Evolutionary conservation across 345 rosid species (phyloP), one percentile per base, ranked within the genome.

Genomic region (Populus alba): DNA sequence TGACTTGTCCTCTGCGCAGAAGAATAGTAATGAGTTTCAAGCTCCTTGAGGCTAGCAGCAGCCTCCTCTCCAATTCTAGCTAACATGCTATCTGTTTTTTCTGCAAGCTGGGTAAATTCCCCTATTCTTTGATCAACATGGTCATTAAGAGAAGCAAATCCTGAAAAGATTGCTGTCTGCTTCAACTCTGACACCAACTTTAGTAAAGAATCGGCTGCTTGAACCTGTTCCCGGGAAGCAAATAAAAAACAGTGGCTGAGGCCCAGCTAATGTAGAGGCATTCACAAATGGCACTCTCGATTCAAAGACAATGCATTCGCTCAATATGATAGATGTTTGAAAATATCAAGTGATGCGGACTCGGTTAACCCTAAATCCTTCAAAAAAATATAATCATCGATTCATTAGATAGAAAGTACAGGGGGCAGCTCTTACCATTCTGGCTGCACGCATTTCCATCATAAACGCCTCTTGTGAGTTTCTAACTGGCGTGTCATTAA

Each of bases 361-460:
- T n/a, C 49, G 20, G 9, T 18, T 53, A 18, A 18, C 8, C 16
- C 6, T 51, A 51, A 51, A 18, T 51, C 10, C 10, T 53, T 11
- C 35, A 38, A n/a, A 22, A 35, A 15, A 41, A 68, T 37, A 12
- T 2, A 4, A 27, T 1, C 33, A 12, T 4, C 57, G 0, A 6
- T 70, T 11, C 53, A 2, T 1, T 8, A 25, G 8, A 25, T 63
- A 47, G 13, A 33, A 12, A 55, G 67, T 5, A 66, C 22, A 33
- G 12, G 23, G 13, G 72, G 4, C 62, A 7, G 43, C 41, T 79
- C 86, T 74, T 41, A 95, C 97, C 97, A 95, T 89, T 87, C 95
- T 87, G 15, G 97, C 87, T n/a, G 99, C 97, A 22, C 96, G 97
- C 96, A 88, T 90, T 84, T 95, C 98, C 99, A 93, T 93, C 97